Base-by-base conservation (phyloP, 768 basidiomycete genomes). In the Termitomyces sp. region DNA sequence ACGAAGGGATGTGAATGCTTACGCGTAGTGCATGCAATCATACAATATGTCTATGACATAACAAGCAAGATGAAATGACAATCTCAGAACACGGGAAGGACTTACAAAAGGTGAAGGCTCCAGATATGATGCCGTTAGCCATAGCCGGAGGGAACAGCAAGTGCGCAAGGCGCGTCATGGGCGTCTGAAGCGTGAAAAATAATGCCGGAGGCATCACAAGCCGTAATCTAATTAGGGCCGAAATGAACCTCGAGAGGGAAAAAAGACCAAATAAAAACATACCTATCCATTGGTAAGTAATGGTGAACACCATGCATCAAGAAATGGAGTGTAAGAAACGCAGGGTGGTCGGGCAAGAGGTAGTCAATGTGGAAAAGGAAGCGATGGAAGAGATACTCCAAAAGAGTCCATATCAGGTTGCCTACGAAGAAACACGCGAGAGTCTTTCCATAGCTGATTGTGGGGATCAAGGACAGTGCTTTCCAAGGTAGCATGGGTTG, bases 301-400 rank as follows among this genome's bases (percentile, higher is more conserved):
- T 99, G 97, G 68, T 99, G 97, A 36, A 99, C 85, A 16, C 97
- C 97, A 67, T 98, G 97, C 68, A 92, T 77, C 65, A 92, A 69
- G 74, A 99, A 99, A 69, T 99, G 97, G 26, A 98, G 68, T 43
- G 85, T 84, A 66, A 98, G 78, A 72, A 88, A 91, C 52, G 75
- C 73, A 5, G 88, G 87, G 57, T 75, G 78, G 71, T 99, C 97
- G 2, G 97, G 97, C 22, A 99, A 81, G 66, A 79, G 71, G 9
- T 84, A 79, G 67, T 99, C 97, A 64, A 99, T 75, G 71, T 99
- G 97, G 85, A 99, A 99, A 50, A 99, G 74, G 84, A 98, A 98
- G 42, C 97, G 88, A 72, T 99, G 97, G 66, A 99, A 74, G 13
- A 79, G 75, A 69, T 98, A 99, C 72, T 98, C 97, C 70, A 97